phyloP scores from a whole-genome alignment of 305 asterid genomes.

The Fraxinus angustifolia region DNA sequence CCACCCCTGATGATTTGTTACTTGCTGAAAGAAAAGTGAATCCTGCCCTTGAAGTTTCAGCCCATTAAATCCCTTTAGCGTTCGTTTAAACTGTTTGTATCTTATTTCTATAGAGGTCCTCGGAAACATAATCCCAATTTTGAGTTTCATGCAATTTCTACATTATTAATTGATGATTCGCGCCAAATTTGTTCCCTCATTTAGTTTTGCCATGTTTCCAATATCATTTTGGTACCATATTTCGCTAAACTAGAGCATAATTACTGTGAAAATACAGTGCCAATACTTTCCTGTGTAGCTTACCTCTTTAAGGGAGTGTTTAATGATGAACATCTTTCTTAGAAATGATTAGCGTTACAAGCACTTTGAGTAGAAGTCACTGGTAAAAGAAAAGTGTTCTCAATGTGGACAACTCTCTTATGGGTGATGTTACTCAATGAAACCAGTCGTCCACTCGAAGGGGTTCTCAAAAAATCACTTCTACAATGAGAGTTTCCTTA shows the following conservation, averaged over 20 bases:
- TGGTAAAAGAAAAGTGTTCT: neutral
- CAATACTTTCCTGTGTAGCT: neutral
- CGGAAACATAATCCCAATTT: slow-evolving; percentile 4
- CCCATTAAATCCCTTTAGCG: neutral
- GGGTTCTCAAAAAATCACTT: neutral
- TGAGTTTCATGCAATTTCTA: neutral
- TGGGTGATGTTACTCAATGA: neutral
- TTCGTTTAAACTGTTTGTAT: neutral
- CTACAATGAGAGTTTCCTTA: neutral
- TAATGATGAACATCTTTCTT: neutral
- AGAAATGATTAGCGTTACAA: neutral
- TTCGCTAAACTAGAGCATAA: neutral
- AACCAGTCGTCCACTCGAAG: neutral
- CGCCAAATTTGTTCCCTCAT: neutral
- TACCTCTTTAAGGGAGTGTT: neutral
- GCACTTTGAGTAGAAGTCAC: neutral
- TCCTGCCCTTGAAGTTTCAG: slow-evolving; percentile 32
- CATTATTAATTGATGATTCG: neutral
- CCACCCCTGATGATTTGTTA: slow-evolving; percentile 87
- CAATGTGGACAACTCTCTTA: neutral
- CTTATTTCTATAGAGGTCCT: neutral
- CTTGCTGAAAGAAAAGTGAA: slow-evolving; percentile 86
- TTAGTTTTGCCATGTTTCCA: neutral
- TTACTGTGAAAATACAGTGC: neutral
- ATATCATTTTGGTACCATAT: neutral